phyloP scores from a whole-genome alignment of 106 monocot genomes.

The Dendrobium huoshanense region DNA sequence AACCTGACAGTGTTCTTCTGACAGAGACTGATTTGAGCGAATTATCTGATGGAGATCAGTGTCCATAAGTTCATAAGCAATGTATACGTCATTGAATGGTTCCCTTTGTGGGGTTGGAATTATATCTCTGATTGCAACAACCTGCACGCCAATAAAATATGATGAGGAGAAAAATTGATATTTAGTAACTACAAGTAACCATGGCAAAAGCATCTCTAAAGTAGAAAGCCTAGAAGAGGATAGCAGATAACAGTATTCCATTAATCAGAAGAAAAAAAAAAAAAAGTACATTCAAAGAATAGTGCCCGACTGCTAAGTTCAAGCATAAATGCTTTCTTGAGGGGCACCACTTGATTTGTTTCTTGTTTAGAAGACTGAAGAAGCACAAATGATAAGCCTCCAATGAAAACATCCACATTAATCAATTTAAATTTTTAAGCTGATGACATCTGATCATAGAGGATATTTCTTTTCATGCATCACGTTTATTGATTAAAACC shows the following conservation, averaged over 20 bases:
- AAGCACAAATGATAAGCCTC: not conserved
- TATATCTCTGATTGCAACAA: slow-evolving; percentile 33
- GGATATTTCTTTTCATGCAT: not conserved
- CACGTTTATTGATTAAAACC: not conserved
- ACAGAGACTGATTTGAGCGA: slow-evolving; percentile 25
- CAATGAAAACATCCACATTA: not conserved
- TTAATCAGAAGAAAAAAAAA: not conserved
- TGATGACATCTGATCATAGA: not conserved
- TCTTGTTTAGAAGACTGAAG: not conserved
- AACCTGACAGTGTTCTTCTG: slow-evolving; percentile 32
- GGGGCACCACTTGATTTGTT: not conserved
- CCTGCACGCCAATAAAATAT: slow-evolving; percentile 5
- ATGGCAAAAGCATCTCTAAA: not conserved
- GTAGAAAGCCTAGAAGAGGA: not conserved
- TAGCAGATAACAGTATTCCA: not conserved
- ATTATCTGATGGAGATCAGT: slow-evolving; percentile 35
- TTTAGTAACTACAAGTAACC: not conserved
- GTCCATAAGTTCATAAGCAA: slow-evolving; percentile 29
- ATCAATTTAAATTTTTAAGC: not conserved
- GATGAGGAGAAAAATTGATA: not conserved
- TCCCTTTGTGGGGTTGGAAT: slow-evolving; percentile 21
- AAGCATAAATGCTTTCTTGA: not conserved
- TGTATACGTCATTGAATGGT: slow-evolving; percentile 26
- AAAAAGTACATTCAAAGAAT: not conserved
- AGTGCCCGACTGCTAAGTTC: not conserved